Evolutionary conservation across 371 early-diverging fungal genomes (phyloP).

Genomic region (Circinella minor): DNA sequence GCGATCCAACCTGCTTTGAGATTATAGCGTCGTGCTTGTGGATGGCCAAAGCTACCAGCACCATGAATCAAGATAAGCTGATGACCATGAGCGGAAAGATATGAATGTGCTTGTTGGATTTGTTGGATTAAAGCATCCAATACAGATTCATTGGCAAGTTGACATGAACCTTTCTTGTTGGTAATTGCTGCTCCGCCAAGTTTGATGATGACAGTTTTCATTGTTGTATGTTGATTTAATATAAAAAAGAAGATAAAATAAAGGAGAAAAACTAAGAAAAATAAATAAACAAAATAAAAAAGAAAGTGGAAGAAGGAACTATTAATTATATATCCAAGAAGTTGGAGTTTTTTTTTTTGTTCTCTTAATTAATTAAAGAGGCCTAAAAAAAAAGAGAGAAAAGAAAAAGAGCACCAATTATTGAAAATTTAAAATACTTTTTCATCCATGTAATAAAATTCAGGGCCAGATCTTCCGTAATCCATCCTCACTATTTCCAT

Average conservation of each 20-base stretch:
- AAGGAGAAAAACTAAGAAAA: not conserved
- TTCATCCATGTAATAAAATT: not conserved
- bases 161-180: constrained; percentile 39
- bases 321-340: too few relatives aligned
- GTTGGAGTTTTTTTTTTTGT: too few relatives aligned
- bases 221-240: not conserved
- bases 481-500: too few relatives aligned
- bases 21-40: constrained; percentile 42
- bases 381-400: not conserved
- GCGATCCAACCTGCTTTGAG: constrained; percentile 44
- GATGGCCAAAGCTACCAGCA: constrained; percentile 58
- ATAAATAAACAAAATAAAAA: not conserved
- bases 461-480: constrained; percentile 1
- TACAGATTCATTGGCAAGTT: constrained; percentile 23
- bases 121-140: constrained; percentile 29
- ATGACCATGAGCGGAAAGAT: constrained; percentile 24
- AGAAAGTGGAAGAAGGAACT: not conserved
- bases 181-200: constrained; percentile 56
- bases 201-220: constrained; percentile 47
- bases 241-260: not conserved
- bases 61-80: constrained; percentile 48
- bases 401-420: not conserved
- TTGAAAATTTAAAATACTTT: not conserved
- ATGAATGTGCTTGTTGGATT: constrained; percentile 29
- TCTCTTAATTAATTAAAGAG: too few relatives aligned